phyloP scores from a whole-genome alignment of 139 green algal genomes.

The Edaphochlamys debaryana region DNA sequence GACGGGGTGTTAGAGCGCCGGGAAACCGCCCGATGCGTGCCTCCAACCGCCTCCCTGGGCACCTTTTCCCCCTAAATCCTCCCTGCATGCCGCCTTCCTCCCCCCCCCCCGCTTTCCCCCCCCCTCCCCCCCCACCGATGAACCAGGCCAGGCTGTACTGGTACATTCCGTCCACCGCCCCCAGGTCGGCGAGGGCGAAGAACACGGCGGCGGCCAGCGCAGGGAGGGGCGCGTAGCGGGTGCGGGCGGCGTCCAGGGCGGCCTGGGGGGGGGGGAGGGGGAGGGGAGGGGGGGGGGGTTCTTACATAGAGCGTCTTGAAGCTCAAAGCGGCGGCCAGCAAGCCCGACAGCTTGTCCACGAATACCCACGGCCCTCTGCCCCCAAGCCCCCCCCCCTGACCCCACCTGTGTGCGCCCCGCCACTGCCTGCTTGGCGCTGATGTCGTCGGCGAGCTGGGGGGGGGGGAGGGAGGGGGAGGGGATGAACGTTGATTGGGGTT shows the following conservation, averaged over 20 bases:
- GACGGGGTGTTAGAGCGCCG: too few species aligned
- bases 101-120: neutral
- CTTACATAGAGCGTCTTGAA: too few species aligned
- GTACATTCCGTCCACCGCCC: slow-evolving; percentile 69
- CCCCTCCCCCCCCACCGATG: slow-evolving; percentile 7
- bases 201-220: slow-evolving; percentile 73
- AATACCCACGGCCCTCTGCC: too few species aligned
- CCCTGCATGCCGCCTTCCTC: too few species aligned
- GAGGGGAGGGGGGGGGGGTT: neutral
- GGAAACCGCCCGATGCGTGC: too few species aligned
- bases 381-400: neutral
- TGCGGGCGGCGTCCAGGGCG: slow-evolving; percentile 60
- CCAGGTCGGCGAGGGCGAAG: slow-evolving; percentile 77
- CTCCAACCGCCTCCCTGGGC: too few species aligned
- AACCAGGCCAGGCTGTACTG: slow-evolving; percentile 67
- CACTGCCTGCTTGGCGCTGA: slow-evolving; percentile 75
- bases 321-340: too few species aligned
- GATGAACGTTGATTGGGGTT: too few species aligned
- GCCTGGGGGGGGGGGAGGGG: slow-evolving; percentile 28
- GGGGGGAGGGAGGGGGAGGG: neutral
- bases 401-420: slow-evolving; percentile 68
- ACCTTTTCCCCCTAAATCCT: too few species aligned
- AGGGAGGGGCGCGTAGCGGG: slow-evolving; percentile 65
- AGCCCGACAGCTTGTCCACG: too few species aligned
- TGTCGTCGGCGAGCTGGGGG: slow-evolving; percentile 65